These are phyloP conservation scores for Sutorius eximius DNA, from an alignment of 1,284 basidiomycete species.

Conservation along the genomic window DNA sequence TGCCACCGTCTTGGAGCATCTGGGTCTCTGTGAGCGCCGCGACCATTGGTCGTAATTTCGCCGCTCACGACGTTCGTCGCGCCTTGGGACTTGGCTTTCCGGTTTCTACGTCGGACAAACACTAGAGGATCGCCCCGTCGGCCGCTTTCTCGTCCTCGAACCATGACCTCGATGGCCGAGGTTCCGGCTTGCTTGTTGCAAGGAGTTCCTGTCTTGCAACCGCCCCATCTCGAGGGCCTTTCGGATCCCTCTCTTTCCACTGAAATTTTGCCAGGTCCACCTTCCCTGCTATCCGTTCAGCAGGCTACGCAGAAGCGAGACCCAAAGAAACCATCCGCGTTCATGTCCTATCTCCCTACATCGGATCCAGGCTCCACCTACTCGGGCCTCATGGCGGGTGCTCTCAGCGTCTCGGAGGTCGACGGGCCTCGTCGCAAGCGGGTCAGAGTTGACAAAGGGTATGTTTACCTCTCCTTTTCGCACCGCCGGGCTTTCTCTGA, in stretches of 20 bases:
- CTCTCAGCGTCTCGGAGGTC: conserved; percentile 55
- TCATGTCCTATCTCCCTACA: conserved; percentile 72
- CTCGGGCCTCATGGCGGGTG: conserved; percentile 64
- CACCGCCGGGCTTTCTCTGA: conserved; percentile 20
- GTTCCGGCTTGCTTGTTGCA: conserved; percentile 66
- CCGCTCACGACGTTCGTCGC: conserved; percentile 24
- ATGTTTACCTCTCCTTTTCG: conserved; percentile 36
- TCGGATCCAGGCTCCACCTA: conserved; percentile 83
- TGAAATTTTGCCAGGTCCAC: conserved; percentile 81
- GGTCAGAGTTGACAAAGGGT: conserved; percentile 70
- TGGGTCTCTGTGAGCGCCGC: conserved; percentile 21
- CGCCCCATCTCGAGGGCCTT: conserved; percentile 69
- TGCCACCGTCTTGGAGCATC: conserved; percentile 16
- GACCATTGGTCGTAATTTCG: conserved; percentile 16
- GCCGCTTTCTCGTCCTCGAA: conserved; percentile 31
- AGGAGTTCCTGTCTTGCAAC: conserved; percentile 68
- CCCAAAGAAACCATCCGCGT: conserved; percentile 65
- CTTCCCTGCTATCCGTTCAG: conserved; percentile 64
- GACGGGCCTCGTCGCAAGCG: conserved; percentile 71
- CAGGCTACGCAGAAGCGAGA: conserved; percentile 68
- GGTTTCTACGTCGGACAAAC: conserved; percentile 19
- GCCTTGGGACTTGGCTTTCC: conserved; percentile 17
- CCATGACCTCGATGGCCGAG: conserved; percentile 66
- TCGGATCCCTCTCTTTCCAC: conserved; percentile 70
- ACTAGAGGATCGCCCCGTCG: conserved; percentile 11